Evolutionary conservation across 2,329 filamentous ascomycete species (phyloP).

Genomic region (Fusarium subtropicale): DNA sequence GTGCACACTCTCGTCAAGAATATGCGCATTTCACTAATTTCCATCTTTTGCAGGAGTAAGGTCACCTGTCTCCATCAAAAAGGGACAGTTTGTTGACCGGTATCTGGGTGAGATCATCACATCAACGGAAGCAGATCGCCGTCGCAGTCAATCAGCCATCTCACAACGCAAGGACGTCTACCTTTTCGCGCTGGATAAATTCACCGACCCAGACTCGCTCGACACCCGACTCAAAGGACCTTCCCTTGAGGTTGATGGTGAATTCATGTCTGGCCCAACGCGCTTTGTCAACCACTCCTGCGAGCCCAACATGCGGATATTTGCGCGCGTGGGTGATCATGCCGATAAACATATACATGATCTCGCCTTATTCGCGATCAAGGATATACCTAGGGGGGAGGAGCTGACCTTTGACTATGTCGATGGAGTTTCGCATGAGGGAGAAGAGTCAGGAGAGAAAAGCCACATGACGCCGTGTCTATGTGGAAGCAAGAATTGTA

Average conservation of each 20-base stretch:
- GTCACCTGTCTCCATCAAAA: constrained; percentile 71
- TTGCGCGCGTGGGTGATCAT: constrained; percentile 81
- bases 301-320: constrained; percentile 81
- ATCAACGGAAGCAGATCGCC: constrained; percentile 70
- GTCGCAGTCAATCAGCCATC: constrained; percentile 67
- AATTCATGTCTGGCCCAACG: constrained; percentile 81
- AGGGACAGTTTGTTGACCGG: constrained; percentile 82
- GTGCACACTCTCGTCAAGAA: constrained; percentile 34
- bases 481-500: constrained; percentile 74
- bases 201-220: constrained; percentile 67
- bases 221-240: constrained; percentile 67
- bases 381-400: constrained; percentile 71
- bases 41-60: constrained; percentile 64
- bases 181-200: constrained; percentile 85
- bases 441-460: constrained; percentile 56
- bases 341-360: constrained; percentile 81
- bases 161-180: constrained; percentile 79
- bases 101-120: constrained; percentile 81
- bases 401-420: constrained; percentile 87
- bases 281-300: constrained; percentile 88
- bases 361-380: constrained; percentile 78
- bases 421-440: constrained; percentile 68
- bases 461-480: constrained; percentile 68
- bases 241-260: constrained; percentile 74
- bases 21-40: not conserved